These are phyloP conservation scores for Fragilaria radians DNA, from an alignment of 108 stramenopile genomes.

Conservation along the genomic window DNA sequence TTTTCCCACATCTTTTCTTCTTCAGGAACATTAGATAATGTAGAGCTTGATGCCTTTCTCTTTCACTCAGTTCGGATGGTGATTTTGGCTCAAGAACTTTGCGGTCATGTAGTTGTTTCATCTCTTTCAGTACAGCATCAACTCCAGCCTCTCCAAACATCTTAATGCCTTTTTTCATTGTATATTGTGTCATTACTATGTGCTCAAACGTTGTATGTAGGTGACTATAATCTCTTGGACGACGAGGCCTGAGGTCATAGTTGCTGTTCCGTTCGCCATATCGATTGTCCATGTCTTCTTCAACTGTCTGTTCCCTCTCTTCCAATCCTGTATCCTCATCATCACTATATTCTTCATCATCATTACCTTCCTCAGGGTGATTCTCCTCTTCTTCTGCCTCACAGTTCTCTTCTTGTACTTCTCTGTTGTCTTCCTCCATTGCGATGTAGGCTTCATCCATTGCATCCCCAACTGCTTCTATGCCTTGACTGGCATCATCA, in stretches of 20 bases:
- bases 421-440: not conserved
- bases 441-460: slow-evolving; percentile 2
- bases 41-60: slow-evolving; percentile 18
- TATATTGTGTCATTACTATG: slow-evolving; percentile 2
- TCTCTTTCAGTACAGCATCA: slow-evolving; percentile 22
- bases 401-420: too few species aligned
- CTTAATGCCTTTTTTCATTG: slow-evolving; percentile 20
- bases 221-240: slow-evolving; percentile 1
- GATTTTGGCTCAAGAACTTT: slow-evolving; percentile 13
- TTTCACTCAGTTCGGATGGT: slow-evolving; percentile 9
- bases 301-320: not conserved
- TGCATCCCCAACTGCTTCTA: too few species aligned
- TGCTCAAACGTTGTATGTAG: slow-evolving; percentile 1
- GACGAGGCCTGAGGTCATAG: slow-evolving; percentile 2
- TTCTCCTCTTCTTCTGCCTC: too few species aligned
- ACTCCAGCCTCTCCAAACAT: slow-evolving; percentile 25
- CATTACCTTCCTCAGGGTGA: too few species aligned
- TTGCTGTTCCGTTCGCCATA: slow-evolving; percentile 1
- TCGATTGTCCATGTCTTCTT: slow-evolving; percentile 1
- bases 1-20: too few species aligned
- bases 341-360: too few species aligned
- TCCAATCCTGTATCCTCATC: too few species aligned
- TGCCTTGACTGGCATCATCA: not conserved
- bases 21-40: slow-evolving; percentile 15
- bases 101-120: slow-evolving; percentile 32